Evolutionary conservation across 352 stramenopile species (phyloP).

Genomic region (Phytophthora pistaciae): DNA sequence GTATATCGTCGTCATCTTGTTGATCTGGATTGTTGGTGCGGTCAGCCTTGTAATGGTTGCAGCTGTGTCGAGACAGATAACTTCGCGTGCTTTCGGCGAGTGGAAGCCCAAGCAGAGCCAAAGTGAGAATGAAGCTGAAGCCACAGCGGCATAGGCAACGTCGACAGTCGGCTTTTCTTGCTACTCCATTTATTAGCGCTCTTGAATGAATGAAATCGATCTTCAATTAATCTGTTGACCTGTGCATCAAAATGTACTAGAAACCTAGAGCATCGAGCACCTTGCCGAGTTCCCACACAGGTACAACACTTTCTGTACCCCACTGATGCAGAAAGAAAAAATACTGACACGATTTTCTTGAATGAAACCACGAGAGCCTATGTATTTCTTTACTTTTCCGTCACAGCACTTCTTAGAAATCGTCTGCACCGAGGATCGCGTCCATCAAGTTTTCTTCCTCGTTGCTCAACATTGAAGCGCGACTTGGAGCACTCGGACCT

Average conservation of each 20-base stretch:
- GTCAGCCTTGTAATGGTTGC: slow-evolving; percentile 7
- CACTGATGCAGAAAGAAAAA: too few relatives aligned
- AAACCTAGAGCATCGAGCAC: neutral
- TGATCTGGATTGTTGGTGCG: slow-evolving; percentile 7
- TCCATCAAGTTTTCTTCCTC: slow-evolving; percentile 90
- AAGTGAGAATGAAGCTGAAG: slow-evolving; percentile 1
- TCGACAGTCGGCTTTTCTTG: neutral
- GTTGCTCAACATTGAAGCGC: slow-evolving; percentile 66
- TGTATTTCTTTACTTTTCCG: slow-evolving; percentile 2
- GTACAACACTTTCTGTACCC: too few relatives aligned
- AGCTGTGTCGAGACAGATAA: slow-evolving; percentile 19
- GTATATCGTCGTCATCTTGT: slow-evolving; percentile 16
- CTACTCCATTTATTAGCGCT: neutral
- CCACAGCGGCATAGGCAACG: neutral
- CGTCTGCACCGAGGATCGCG: slow-evolving; percentile 66
- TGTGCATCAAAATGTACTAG: too few relatives aligned
- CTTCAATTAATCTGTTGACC: too few relatives aligned
- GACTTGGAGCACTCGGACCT: slow-evolving; percentile 14
- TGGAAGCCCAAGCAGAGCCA: neutral
- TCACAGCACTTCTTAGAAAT: slow-evolving; percentile 20
- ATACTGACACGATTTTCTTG: too few relatives aligned
- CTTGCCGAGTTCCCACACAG: too few relatives aligned
- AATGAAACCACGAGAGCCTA: neutral
- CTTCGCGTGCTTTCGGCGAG: slow-evolving; percentile 13
- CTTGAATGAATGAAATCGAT: neutral